A percentile compares a stretch with the other conserved stretches of the same genome.
Evolutionary conservation across 331 rosid species (phyloP).

Genomic region (Quercus tomentella): DNA sequence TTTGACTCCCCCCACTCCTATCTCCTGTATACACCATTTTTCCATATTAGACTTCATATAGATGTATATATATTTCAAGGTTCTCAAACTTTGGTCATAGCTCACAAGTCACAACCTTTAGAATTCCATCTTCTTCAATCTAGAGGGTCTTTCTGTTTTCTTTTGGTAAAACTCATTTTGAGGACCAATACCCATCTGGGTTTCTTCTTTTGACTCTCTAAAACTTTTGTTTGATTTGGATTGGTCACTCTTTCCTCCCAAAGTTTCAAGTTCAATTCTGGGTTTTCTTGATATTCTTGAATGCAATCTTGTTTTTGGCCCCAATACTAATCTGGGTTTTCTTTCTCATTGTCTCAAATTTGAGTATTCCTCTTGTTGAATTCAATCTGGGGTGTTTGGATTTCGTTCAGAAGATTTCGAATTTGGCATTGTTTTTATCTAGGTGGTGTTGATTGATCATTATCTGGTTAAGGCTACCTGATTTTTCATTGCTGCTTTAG

Average conservation of each 20-base stretch:
- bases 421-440: background rate
- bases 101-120: background rate
- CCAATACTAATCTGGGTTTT: conserved; percentile 4
- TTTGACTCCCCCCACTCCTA: background rate
- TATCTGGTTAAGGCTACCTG: background rate
- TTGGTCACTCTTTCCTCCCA: conserved; percentile 1
- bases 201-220: background rate
- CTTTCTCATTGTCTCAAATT: background rate
- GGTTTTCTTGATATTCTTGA: background rate
- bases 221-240: background rate
- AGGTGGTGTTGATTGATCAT: background rate
- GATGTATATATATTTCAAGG: background rate
- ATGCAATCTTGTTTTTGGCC: background rate
- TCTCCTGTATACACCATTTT: background rate
- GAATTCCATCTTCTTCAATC: background rate
- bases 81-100: background rate
- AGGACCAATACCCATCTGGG: background rate
- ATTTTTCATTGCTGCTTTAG: background rate
- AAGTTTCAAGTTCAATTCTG: background rate
- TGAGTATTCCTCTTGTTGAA: conserved; percentile 10
- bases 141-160: background rate
- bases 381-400: conserved; percentile 5
- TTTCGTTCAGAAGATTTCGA: background rate
- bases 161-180: background rate
- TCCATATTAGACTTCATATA: background rate